Percentiles rank a stretch among this genome's conserved stretches.
Conservation (phyloP, 2,329 filamentous ascomycete species). For the Epichloe scottii region DNA sequence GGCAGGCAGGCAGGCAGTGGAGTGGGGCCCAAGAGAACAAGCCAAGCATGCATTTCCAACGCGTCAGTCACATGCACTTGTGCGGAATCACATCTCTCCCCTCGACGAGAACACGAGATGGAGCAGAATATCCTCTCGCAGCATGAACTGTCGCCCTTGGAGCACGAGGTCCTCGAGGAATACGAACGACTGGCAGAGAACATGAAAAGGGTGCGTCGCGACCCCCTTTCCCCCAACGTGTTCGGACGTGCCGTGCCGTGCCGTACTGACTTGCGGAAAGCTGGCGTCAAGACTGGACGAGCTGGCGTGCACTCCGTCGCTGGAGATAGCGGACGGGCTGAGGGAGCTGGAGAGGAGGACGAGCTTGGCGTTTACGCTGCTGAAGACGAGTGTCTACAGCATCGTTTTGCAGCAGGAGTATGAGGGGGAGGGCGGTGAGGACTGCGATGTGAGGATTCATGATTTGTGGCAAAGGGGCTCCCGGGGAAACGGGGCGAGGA, state of each 20-base stretch:
- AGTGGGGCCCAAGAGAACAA: too few relatives aligned
- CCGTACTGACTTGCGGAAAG: slow-evolving; percentile 21
- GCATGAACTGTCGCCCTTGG: slow-evolving; percentile 60
- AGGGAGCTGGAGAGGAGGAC: slow-evolving; percentile 88
- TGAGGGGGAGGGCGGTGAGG: slow-evolving; percentile 48
- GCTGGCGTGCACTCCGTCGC: slow-evolving; percentile 58
- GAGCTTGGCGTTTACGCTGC: slow-evolving; percentile 81
- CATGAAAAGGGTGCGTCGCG: slow-evolving; percentile 62
- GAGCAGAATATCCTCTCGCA: slow-evolving; percentile 23
- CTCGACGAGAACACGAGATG: slow-evolving; percentile 4
- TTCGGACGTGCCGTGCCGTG: too few relatives aligned
- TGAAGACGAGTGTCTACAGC: slow-evolving; percentile 97
- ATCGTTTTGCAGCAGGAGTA: slow-evolving; percentile 98
- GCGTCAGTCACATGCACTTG: too few relatives aligned
- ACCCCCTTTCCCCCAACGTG: background rate
- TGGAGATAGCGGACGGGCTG: slow-evolving; percentile 75
- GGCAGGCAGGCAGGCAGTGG: too few relatives aligned
- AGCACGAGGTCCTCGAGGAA: slow-evolving; percentile 91
- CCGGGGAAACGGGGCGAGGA: too few relatives aligned
- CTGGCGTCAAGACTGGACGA: slow-evolving; percentile 47
- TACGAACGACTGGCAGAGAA: slow-evolving; percentile 81
- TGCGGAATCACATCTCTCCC: too few relatives aligned
- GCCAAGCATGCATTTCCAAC: too few relatives aligned
- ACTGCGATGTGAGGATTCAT: too few relatives aligned
- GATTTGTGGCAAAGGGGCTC: too few relatives aligned